Evolutionary conservation across 768 basidiomycete genomes (phyloP).

Genomic region (Dentipellis sp.): DNA sequence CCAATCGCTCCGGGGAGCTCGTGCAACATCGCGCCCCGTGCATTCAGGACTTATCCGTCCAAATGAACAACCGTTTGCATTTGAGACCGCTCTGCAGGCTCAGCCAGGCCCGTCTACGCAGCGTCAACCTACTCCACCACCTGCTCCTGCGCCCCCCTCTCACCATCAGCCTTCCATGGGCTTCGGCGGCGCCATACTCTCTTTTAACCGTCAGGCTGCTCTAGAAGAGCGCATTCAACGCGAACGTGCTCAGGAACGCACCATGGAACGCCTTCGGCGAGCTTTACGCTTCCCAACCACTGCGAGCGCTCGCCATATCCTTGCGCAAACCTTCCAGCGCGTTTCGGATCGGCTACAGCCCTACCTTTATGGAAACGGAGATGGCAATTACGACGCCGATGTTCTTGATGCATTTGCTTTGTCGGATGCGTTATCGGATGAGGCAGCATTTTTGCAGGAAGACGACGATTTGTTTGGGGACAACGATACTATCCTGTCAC

Average conservation of each 20-base stretch:
- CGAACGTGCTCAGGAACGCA: constrained; percentile 5
- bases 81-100: constrained; percentile 30
- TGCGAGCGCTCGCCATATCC: constrained; percentile 10
- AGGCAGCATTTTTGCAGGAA: neutral
- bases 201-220: constrained; percentile 24
- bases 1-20: no score
- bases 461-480: neutral
- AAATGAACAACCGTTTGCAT: constrained; percentile 39
- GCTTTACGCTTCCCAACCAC: constrained; percentile 3
- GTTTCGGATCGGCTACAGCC: constrained; percentile 9
- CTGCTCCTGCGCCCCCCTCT: constrained; percentile 37
- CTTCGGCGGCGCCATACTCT: constrained; percentile 54
- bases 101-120: constrained; percentile 18
- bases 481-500: neutral
- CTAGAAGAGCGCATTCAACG: constrained; percentile 6
- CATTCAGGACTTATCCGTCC: constrained; percentile 40
- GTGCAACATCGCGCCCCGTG: neutral
- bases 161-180: constrained; percentile 53
- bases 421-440: constrained; percentile 5
- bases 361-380: constrained; percentile 7
- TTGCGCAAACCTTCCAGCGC: constrained; percentile 4
- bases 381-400: constrained; percentile 1
- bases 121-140: constrained; percentile 12
- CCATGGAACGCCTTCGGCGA: constrained; percentile 7
- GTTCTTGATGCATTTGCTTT: constrained; percentile 12